phyloP scores from a whole-genome alignment of 352 stramenopile species.

The Aphanomyces cochlioides region DNA sequence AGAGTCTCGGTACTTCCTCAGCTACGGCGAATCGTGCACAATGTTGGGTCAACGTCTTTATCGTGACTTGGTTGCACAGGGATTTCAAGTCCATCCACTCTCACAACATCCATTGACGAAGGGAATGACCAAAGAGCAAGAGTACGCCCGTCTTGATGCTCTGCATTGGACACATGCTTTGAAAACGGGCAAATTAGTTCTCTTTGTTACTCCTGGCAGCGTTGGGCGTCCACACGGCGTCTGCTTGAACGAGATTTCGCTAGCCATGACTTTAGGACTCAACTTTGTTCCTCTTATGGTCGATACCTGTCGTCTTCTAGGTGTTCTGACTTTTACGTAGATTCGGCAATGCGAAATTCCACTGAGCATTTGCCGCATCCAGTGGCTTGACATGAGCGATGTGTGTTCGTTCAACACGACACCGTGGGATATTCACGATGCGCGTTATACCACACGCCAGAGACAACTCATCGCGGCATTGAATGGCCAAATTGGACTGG shows the following conservation, averaged over 20 bases:
- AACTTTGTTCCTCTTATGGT: conserved; percentile 71
- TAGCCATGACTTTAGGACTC: conserved; percentile 57
- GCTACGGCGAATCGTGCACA: conserved; percentile 62
- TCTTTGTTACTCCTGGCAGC: conserved; percentile 65
- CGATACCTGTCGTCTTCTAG: background rate
- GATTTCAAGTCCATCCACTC: conserved; percentile 46
- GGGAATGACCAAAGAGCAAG: background rate
- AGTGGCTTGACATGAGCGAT: conserved; percentile 75
- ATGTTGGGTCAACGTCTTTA: conserved; percentile 50
- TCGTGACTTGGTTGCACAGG: conserved; percentile 44
- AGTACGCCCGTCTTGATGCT: conserved; percentile 36
- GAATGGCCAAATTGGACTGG: conserved; percentile 44
- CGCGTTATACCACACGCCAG: conserved; percentile 47
- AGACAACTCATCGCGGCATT: conserved; percentile 59
- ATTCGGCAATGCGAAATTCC: conserved; percentile 63
- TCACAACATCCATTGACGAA: conserved; percentile 18
- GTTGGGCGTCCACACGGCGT: conserved; percentile 55
- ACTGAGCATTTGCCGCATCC: conserved; percentile 74
- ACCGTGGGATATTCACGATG: conserved; percentile 41
- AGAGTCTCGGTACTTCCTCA: conserved; percentile 54
- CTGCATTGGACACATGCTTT: conserved; percentile 47
- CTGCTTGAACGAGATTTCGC: conserved; percentile 70
- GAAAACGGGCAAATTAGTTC: conserved; percentile 48
- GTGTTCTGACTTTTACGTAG: background rate
- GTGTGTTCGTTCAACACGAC: conserved; percentile 11